Base-by-base conservation (phyloP, 2,329 filamentous ascomycete genomes). In the Leptographium flavum region DNA sequence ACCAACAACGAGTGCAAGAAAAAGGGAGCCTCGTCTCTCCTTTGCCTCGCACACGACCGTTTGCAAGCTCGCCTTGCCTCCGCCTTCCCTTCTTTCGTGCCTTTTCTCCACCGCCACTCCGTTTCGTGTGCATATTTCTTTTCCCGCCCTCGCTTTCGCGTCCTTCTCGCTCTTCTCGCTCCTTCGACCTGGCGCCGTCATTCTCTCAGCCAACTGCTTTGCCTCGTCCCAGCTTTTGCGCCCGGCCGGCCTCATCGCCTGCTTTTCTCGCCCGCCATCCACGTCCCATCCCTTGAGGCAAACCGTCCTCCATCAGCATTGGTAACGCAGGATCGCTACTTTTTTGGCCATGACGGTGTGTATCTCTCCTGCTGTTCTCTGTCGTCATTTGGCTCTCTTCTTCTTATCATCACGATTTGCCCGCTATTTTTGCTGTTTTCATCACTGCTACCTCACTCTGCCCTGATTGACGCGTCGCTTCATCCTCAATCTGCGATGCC, bases 41-140 rank as follows among this genome's bases (percentile, higher is more conserved):
- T 45, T 31, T 43, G 35, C 36, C 39, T 40, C 25, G 21, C 30
- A 19, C 31, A 7, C 40, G 5, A 14, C 15, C 22, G 21, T 2
- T 22, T 25, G 50, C 50, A 52, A 50, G 48, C 10, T 37, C 39
- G 19, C 47, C 48, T 50, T 50, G 48, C 46, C 30, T 48, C 45
- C 9, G 19, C 10, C 14, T 17, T 28, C 11, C 25, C 27, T 21
- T 23, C 28, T 28, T 42, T 13, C 9, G 9, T 35, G 25, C 41
- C 21, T 43, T 25, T 17, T 23, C 13, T 39, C 27, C 14, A 8
- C n/a, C 23, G 27, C 4, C 17, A 7, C 25, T 15, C 35, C 31
- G 17, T 6, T 5, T 14, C 7, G 21, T 15, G 17, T 17, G 25
- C 23, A 28, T 28, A 28, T 28, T 5, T 3, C 23, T 21, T 30